phyloP scores from a whole-genome alignment of 331 rosid genomes.

The Cydonia oblonga region DNA sequence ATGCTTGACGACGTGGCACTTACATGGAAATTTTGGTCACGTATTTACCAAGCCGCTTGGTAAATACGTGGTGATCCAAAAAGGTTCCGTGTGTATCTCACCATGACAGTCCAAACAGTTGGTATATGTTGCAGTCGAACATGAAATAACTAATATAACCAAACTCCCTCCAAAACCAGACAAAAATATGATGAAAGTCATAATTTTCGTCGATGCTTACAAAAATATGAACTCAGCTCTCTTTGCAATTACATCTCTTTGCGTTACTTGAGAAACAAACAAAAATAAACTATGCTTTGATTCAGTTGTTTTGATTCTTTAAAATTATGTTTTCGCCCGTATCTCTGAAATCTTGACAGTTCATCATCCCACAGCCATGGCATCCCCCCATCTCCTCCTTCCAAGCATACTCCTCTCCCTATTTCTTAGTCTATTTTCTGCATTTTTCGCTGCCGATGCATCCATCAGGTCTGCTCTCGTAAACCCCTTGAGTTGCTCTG shows the following conservation, averaged over 20 bases:
- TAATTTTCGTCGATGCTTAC: slow-evolving; percentile 14
- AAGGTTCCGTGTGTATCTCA: no score
- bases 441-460: not conserved
- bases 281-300: not conserved
- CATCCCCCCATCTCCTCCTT: slow-evolving; percentile 19
- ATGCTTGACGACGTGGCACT: no score
- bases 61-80: no score
- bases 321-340: no score
- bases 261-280: slow-evolving; percentile 6
- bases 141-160: no score
- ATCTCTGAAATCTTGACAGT: no score
- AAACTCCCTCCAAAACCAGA: not conserved
- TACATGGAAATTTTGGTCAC: no score
- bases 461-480: slow-evolving; percentile 6
- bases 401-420: slow-evolving; percentile 25
- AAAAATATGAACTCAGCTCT: not conserved
- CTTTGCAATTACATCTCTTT: not conserved
- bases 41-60: no score
- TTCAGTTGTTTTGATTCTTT: slow-evolving; percentile 1
- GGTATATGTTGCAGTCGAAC: no score
- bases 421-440: slow-evolving; percentile 4
- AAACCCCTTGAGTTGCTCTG: slow-evolving; percentile 37
- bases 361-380: slow-evolving; percentile 34
- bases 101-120: no score
- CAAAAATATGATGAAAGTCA: not conserved